Conservation (phyloP, 768 basidiomycete genomes). For the Pleurotus salmoneostramineus region DNA sequence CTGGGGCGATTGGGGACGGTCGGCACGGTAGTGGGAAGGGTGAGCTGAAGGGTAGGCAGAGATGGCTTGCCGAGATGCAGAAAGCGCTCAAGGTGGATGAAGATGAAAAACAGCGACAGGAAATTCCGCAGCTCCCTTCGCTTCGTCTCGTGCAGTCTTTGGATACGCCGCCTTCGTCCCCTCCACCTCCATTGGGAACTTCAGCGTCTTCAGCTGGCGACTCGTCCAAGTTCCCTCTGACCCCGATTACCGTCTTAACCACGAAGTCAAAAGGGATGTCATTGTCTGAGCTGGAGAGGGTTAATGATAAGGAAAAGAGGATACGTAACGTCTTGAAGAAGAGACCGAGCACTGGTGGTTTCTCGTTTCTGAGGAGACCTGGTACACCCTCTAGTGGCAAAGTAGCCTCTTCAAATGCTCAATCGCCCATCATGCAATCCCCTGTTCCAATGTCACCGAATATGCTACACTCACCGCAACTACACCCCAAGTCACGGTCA, state of each 20-base stretch:
- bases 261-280: neutral
- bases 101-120: neutral
- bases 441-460: neutral
- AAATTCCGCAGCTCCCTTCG: neutral
- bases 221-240: neutral
- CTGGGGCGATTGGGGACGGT: constrained; percentile 1
- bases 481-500: neutral
- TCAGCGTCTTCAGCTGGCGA: neutral
- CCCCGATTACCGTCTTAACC: neutral
- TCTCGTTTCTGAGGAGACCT: neutral
- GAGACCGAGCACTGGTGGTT: constrained; percentile 4
- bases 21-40: neutral
- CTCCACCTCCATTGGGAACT: neutral
- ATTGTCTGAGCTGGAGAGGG: neutral
- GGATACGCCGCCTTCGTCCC: constrained; percentile 1
- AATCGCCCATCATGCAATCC: neutral
- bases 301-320: constrained; percentile 4
- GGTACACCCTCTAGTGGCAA: neutral
- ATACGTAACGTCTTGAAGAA: constrained; percentile 7
- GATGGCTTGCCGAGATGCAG: constrained; percentile 3
- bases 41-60: constrained; percentile 1
- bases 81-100: neutral
- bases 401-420: neutral
- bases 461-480: neutral
- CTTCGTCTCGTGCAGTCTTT: constrained; percentile 2